Conservation (phyloP, 371 early-diverging fungal genomes). For the Coemansia sp. region DNA sequence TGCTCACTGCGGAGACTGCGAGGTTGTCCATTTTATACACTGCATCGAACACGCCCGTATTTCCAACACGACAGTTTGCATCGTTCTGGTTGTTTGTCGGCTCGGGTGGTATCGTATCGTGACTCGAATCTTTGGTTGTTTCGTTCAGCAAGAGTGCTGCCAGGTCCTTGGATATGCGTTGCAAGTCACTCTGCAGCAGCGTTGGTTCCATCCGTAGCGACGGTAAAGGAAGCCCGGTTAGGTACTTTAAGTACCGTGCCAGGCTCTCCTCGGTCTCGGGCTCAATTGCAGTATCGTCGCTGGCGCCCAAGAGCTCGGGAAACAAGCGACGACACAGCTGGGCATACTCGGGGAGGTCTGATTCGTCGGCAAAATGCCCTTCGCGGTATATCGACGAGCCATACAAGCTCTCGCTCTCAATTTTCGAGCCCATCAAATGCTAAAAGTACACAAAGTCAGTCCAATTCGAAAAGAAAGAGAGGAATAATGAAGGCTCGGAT, state of each 20-base stretch:
- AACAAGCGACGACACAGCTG: conserved; percentile 44
- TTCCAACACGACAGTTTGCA: background rate
- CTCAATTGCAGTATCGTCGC: conserved; percentile 14
- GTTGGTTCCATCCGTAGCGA: conserved; percentile 44
- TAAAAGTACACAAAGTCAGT: background rate
- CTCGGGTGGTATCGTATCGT: background rate
- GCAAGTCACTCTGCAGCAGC: conserved; percentile 36
- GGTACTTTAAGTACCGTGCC: conserved; percentile 45
- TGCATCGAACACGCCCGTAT: conserved; percentile 18
- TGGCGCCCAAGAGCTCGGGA: conserved; percentile 15
- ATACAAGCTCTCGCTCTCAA: conserved; percentile 38
- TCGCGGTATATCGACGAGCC: conserved; percentile 42
- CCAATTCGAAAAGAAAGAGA: background rate
- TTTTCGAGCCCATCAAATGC: conserved; percentile 7
- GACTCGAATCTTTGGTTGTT: background rate
- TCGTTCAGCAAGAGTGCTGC: conserved; percentile 41
- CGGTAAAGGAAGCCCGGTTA: conserved; percentile 36
- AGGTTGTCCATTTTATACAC: conserved; percentile 20
- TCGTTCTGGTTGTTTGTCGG: background rate
- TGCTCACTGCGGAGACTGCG: conserved; percentile 6
- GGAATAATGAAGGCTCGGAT: background rate
- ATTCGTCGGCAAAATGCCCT: conserved; percentile 31
- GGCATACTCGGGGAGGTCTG: conserved; percentile 40
- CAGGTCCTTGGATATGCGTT: conserved; percentile 44
- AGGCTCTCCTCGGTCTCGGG: conserved; percentile 34